phyloP scores from a whole-genome alignment of 148 eudicot species.

The Rhododendron mucronatum region DNA sequence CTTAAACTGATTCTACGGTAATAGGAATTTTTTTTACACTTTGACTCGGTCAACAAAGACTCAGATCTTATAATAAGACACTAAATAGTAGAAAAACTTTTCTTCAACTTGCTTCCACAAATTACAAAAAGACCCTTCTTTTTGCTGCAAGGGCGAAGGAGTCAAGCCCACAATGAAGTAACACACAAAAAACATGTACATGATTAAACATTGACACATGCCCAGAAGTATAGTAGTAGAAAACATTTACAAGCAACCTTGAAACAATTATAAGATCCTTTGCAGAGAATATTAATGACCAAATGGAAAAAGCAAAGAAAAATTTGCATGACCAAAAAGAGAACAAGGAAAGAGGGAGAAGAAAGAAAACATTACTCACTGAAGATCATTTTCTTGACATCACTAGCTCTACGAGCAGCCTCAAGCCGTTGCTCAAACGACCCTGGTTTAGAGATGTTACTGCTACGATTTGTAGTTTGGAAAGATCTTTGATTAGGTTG shows the following conservation, averaged over 20 bases:
- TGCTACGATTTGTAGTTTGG: slow-evolving; percentile 37
- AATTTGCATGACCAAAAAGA: not conserved
- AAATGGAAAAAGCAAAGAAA: not conserved
- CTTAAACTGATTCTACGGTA: not conserved
- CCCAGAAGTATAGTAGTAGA: not conserved
- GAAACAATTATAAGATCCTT: not conserved
- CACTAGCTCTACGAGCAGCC: slow-evolving; percentile 89
- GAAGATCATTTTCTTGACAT: slow-evolving; percentile 75
- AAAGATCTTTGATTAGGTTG: slow-evolving; percentile 36
- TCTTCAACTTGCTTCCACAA: not conserved
- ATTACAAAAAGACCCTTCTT: not conserved
- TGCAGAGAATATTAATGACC: too few species aligned
- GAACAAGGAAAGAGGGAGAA: not conserved
- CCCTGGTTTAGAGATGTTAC: slow-evolving; percentile 36
- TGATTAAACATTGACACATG: not conserved
- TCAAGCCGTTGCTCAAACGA: slow-evolving; percentile 88
- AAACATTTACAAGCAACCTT: not conserved
- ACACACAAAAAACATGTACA: not conserved
- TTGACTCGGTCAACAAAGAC: not conserved
- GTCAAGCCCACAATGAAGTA: not conserved
- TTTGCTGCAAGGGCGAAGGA: not conserved
- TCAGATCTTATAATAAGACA: not conserved
- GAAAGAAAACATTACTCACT: slow-evolving; percentile 42
- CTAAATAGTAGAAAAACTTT: not conserved
- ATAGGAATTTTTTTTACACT: not conserved